Evolutionary conservation across 2,329 filamentous ascomycete genomes (phyloP), one percentile per base, ranked within the genome.

Genomic region (Sordariomycetes sp.): DNA sequence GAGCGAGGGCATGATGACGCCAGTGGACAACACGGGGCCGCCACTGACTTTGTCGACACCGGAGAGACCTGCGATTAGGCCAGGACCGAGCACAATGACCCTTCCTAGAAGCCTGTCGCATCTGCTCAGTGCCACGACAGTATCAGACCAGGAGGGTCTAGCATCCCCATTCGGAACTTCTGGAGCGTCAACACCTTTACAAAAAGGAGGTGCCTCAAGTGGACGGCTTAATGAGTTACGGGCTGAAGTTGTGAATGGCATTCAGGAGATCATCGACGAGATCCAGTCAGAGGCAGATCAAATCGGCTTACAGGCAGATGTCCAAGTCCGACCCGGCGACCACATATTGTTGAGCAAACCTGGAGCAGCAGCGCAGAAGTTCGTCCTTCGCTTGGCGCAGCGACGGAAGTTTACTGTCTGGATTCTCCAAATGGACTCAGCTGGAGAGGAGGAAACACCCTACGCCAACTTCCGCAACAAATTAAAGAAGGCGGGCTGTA

Each of bases 371-470:
- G 85, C 95, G 6, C 86, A 95, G 54, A 83, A 81, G 37, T 96
- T 98, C 50, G 70, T 98, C 18, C 69, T 92, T 25, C 82, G 86
- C 40, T 92, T 90, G 2, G 88, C 92, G 0, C 71, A 79, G 21
- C 94, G 93, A 63, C 76, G 92, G 44, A 88, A 83, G 49, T 96
- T 96, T 53, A 96, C 88, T 5, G 79, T 96, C 16, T 75, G 96
- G 7, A 77, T 94, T 39, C 85, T 81, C 11, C 82, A 86, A 49
- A 83, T 53, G 63, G n/a, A n/a, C n/a, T n/a, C n/a, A 35, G 46
- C 48, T 20, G 47, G 44, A 16, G 48, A 47, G 11, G 66, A 65
- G 41, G 50, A 51, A n/a, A n/a, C n/a, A 30, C 64, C 55, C 23
- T 66, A 68, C 36, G 61, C 65, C 8, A 60, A 70, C 31, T 73